Base-by-base conservation (phyloP, 768 basidiomycete species). In the Suillus cothurnatus region DNA sequence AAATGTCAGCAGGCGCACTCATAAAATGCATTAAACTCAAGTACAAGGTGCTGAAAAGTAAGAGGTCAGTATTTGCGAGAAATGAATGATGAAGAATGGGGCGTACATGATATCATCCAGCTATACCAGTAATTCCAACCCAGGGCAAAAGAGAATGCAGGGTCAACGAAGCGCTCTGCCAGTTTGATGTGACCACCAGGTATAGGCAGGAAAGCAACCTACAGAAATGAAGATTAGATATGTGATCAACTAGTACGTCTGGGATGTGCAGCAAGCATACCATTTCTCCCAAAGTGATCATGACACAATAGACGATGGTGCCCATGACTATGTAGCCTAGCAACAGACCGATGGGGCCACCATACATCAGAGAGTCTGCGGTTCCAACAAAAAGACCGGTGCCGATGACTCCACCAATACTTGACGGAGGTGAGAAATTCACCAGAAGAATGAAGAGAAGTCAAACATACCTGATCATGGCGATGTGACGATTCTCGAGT, bases 121-220 rank as follows among this genome's bases (percentile, higher is more conserved):
- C 70, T 74, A 17, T 77, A 76, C 84, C 84, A 85, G 66, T 85
- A 85, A 69, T 84, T 86, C 83, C 84, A 85, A 26, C 83, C 83
- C 82, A 82, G 79, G 6, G 81, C 71, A 55, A 80, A 79, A 28
- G 91, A 90, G 66, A 92, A 79, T 2, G 91, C 89, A 17, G 86
- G 89, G 66, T 92, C 86, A 6, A 94, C 88, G 70, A 94, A 95
- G 39, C 93, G 90, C 73, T 90, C 92, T 0, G 93, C 88, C 21
- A 94, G 78, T 65, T 82, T 91, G 75, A 94, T 93, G 69, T 93
- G 92, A 50, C 86, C 92, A 64, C 93, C 93, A 31, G 91, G 83
- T 59, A 94, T 82, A 0, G 93, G 93, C 8, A 94, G 82, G 74
- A 82, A 94, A 0, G 92, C 86, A 57, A 94, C 72, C 92, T 58